Base-by-base conservation (phyloP, 2,329 filamentous ascomycete genomes). In the Phaeosphaeriaceae sp. region DNA sequence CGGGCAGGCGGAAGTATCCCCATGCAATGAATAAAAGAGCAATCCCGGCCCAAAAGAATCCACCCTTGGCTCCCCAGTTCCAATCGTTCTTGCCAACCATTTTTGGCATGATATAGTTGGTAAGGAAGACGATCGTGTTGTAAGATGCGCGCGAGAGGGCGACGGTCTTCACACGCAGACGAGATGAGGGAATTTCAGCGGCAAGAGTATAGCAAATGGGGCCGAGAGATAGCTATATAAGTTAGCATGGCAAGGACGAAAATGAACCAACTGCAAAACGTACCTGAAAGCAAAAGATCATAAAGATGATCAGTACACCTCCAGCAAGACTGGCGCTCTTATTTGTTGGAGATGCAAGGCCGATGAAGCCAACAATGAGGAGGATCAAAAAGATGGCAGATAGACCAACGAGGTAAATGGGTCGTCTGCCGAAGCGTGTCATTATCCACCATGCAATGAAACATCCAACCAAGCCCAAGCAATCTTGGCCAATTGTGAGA, bases 151-250 rank as follows among this genome's bases (percentile, higher is more conserved):
- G 87, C 1, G 88, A 90, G 2, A 95, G 81, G 1, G 92, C 90
- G 35, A 95, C 87, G 0, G 91, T 95, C 79, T 96, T 96, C 75
- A 93, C 90, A 67, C 92, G 88, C 21, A 96, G 81, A 6, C 91
- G 83, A 9, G 89, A 84, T 0, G 90, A 90, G 0, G 90, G 90
- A 16, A 96, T 75, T 70, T 96, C 91, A 1, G 88, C 83, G 2
- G 95, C 90, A 6, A 96, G 82, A 0, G 90, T 92, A 75, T 94
- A 96, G 72, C 88, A 90, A 8, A 95, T 89, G 0, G 91, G 93
- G 20, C 91, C 91, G 21, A 96, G 90, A 0, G 89, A 62, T 15
- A 62, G 50, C 59, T 89, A 37, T 89, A 77, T 67, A 92, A 87
- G 74, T 95, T 94, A 67, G 87, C 83, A 11, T 8, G 23, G 11